phyloP scores from a whole-genome alignment of 192 early-diverging fungal genomes.

The Coemansia aciculifera region DNA sequence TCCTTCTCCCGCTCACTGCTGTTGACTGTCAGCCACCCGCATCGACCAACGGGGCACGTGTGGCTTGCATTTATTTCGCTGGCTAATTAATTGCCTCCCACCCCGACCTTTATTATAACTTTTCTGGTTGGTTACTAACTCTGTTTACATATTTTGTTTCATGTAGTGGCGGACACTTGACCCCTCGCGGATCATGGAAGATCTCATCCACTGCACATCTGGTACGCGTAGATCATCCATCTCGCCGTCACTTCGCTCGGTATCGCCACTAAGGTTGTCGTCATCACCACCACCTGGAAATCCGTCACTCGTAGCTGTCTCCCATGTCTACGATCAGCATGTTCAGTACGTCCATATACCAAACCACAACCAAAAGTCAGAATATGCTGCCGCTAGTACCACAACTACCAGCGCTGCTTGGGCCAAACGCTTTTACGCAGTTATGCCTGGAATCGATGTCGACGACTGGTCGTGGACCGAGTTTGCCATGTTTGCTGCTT shows the following conservation, averaged over 20 bases:
- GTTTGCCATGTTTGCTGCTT: conserved; percentile 44
- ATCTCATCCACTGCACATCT: conserved; percentile 45
- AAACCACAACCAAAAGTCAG: conserved; percentile 16
- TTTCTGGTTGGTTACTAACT: not conserved
- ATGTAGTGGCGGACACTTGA: conserved; percentile 53
- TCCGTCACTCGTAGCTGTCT: conserved; percentile 33
- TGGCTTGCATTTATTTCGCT: not conserved
- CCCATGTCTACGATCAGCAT: conserved; percentile 22
- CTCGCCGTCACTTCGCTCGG: conserved; percentile 36
- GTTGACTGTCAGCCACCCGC: conserved; percentile 3
- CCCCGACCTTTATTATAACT: not conserved
- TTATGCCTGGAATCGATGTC: conserved; percentile 47
- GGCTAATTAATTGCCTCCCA: conserved; percentile 8
- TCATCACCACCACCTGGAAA: conserved; percentile 6
- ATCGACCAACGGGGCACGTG: conserved; percentile 10
- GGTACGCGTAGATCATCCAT: conserved; percentile 34
- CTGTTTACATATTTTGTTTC: not conserved
- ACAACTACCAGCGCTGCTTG: not conserved
- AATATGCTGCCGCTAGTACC: not conserved
- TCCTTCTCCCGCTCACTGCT: not conserved
- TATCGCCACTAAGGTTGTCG: conserved; percentile 8
- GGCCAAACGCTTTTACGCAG: conserved; percentile 37
- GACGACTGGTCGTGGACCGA: conserved; percentile 53
- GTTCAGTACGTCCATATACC: conserved; percentile 1
- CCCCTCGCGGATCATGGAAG: conserved; percentile 54